A percentile compares a stretch with the other conserved stretches of the same genome.
These are phyloP conservation scores for Pestalotiopsis sp. DNA, from an alignment of 2,329 filamentous ascomycete genomes.

Conservation along the genomic window DNA sequence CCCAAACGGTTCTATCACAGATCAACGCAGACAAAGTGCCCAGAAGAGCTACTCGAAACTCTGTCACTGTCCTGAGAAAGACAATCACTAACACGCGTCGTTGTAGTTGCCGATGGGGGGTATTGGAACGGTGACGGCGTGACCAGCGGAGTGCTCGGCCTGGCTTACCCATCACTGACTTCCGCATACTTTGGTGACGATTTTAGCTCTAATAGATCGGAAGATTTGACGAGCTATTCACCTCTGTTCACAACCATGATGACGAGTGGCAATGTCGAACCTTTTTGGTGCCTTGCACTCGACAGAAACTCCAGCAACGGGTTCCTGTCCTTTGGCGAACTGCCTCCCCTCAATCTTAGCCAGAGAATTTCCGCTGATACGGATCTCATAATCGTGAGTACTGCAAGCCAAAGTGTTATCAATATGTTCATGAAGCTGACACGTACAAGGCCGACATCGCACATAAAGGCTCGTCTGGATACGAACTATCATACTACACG, in stretches of 20 bases:
- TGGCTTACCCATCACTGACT: conserved; percentile 53
- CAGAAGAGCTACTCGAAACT: too few species aligned
- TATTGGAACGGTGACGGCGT: conserved; percentile 55
- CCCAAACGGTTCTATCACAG: too few species aligned
- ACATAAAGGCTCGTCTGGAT: conserved; percentile 36
- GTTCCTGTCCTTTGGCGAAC: conserved; percentile 48
- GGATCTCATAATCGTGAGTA: conserved; percentile 48
- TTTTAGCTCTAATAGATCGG: conserved; percentile 24
- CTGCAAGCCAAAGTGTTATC: background rate
- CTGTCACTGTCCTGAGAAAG: too few species aligned
- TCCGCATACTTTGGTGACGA: conserved; percentile 46
- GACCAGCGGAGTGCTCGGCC: conserved; percentile 53
- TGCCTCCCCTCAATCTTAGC: conserved; percentile 40
- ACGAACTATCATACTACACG: conserved; percentile 55
- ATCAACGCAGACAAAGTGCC: too few species aligned
- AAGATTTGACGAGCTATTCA: conserved; percentile 43
- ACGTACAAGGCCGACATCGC: conserved; percentile 44
- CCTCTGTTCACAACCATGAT: conserved; percentile 53
- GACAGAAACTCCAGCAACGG: conserved; percentile 48
- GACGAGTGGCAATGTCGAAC: conserved; percentile 45
- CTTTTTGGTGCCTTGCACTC: conserved; percentile 51
- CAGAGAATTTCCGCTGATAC: conserved; percentile 30
- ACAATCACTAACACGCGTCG: too few species aligned
- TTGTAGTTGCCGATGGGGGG: conserved; percentile 45
- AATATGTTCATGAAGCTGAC: conserved; percentile 6